A percentile compares a stretch with the other conserved stretches of the same genome.
Evolutionary conservation across 768 basidiomycete species (phyloP).

Genomic region (Collybia mongolica): DNA sequence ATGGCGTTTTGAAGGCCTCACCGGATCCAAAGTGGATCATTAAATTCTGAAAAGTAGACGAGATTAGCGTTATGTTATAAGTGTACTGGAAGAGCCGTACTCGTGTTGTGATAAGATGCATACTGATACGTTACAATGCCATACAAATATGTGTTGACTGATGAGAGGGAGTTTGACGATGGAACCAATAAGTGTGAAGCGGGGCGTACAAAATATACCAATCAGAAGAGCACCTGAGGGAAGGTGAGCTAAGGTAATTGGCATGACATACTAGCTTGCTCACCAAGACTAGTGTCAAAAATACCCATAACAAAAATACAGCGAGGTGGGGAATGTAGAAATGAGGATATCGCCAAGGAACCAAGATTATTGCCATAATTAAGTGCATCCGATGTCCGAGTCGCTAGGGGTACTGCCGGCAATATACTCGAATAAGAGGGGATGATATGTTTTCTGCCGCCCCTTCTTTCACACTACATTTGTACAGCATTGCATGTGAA

Average conservation of each 20-base stretch:
- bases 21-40: conserved; percentile 11
- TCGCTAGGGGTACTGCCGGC: too few species aligned
- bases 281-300: conserved; percentile 13
- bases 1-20: background rate
- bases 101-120: conserved; percentile 11
- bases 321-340: too few species aligned
- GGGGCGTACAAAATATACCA: conserved; percentile 19
- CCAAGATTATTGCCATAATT: too few species aligned
- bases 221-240: conserved; percentile 18
- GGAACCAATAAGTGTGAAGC: background rate
- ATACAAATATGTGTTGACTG: conserved; percentile 22
- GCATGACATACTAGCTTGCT: background rate
- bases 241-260: background rate
- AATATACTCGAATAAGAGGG: too few species aligned
- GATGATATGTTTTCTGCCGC: too few species aligned
- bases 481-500: too few species aligned
- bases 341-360: too few species aligned
- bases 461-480: too few species aligned
- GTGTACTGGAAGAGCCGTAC: conserved; percentile 3
- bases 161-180: background rate
- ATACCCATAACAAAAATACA: background rate
- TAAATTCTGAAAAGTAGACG: conserved; percentile 3
- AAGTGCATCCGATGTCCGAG: too few species aligned
- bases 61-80: background rate
- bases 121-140: conserved; percentile 21